A percentile compares a stretch with the other conserved stretches of the same genome.
Evolutionary conservation across 345 rosid genomes (phyloP).

Genomic region (Bruguiera parviflora): DNA sequence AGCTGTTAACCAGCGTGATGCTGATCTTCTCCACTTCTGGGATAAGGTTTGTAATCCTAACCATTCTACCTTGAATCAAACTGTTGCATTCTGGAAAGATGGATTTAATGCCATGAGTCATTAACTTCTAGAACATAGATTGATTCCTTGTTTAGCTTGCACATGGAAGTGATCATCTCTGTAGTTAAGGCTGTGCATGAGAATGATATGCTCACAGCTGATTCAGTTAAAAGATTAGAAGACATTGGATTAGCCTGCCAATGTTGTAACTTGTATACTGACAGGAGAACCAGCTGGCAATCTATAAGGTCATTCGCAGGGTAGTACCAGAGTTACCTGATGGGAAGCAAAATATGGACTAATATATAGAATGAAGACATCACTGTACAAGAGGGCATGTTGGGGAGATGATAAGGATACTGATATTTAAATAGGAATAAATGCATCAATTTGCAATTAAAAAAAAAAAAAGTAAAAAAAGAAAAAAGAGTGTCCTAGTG

Average conservation of each 20-base stretch:
- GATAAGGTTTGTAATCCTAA: constrained; percentile 55
- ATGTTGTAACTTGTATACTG: not conserved
- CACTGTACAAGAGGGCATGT: too few species aligned
- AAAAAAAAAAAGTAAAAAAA: too few species aligned
- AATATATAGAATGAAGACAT: too few species aligned
- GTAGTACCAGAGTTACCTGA: too few species aligned
- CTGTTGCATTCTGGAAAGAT: not conserved
- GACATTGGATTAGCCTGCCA: not conserved
- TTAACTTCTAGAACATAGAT: not conserved
- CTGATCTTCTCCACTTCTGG: constrained; percentile 96
- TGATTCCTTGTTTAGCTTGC: not conserved
- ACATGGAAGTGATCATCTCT: not conserved
- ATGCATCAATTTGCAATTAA: not conserved
- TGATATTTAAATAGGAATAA: not conserved
- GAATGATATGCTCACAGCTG: too few species aligned
- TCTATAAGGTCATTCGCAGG: too few species aligned
- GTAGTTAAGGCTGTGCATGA: not conserved
- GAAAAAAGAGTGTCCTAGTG: too few species aligned
- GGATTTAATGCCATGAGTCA: not conserved
- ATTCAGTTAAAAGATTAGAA: not conserved
- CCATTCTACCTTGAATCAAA: not conserved
- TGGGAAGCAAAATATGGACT: too few species aligned
- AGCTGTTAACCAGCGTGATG: constrained; percentile 94
- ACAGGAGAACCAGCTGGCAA: too few species aligned
- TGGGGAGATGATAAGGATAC: too few species aligned